Evolutionary conservation across 176 grass and related monocot species (phyloP).

Genomic region (Triticum turgidum): DNA sequence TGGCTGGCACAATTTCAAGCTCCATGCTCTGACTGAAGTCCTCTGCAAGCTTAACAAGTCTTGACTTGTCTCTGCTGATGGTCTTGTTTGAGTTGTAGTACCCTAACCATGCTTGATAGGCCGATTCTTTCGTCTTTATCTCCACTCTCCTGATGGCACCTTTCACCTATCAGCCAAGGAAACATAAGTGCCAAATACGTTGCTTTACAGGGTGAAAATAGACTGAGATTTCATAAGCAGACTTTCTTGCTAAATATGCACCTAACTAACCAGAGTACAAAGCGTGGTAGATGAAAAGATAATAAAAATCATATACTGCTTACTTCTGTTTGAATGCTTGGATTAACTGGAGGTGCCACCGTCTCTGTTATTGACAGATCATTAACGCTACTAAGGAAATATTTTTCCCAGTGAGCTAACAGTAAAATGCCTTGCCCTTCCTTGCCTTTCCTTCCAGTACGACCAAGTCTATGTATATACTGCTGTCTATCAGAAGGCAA

Average conservation of each 20-base stretch:
- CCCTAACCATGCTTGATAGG: conserved; percentile 95
- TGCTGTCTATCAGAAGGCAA: conserved; percentile 79
- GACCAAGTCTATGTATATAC: conserved; percentile 93
- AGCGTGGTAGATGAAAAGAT: not conserved
- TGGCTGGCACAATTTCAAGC: conserved; percentile 59
- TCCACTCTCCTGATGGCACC: conserved; percentile 49
- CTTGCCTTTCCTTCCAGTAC: conserved; percentile 87
- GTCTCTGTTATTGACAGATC: conserved; percentile 74
- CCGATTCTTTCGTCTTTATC: conserved; percentile 72
- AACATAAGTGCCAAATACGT: not conserved
- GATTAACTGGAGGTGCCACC: conserved; percentile 33
- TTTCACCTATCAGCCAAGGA: conserved; percentile 51
- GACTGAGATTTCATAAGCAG: conserved; percentile 1
- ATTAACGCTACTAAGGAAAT: conserved; percentile 59
- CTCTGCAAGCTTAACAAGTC: conserved; percentile 66
- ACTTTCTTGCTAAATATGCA: not conserved
- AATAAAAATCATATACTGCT: conserved; percentile 31
- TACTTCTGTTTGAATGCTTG: conserved; percentile 50
- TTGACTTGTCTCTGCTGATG: conserved; percentile 59
- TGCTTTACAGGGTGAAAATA: conserved; percentile 18
- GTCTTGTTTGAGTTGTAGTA: conserved; percentile 83
- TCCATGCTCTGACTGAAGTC: conserved; percentile 96
- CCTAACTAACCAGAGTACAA: not conserved
- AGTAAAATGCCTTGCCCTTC: conserved; percentile 75
- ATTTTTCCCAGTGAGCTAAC: conserved; percentile 77